These are phyloP conservation scores for Kwoniella sp. DNA, from an alignment of 768 basidiomycete genomes.

Conservation along the genomic window DNA sequence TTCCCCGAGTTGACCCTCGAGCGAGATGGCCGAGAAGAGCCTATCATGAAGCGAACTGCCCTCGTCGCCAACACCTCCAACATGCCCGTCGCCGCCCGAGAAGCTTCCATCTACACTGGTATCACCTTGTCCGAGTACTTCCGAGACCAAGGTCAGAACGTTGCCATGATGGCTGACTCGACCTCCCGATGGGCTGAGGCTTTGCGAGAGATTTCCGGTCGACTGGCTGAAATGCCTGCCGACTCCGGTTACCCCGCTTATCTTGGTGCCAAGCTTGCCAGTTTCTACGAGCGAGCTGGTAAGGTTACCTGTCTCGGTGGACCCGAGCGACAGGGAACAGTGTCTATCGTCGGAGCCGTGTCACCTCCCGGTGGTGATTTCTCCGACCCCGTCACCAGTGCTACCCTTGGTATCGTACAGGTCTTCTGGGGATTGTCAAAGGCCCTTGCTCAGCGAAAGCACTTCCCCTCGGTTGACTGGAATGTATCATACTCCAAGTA, in stretches of 20 bases:
- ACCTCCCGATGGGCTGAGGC: slow-evolving; percentile 99
- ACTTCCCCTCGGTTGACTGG: slow-evolving; percentile 99
- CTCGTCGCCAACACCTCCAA: slow-evolving; percentile 99
- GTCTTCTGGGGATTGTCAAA: slow-evolving; percentile 99
- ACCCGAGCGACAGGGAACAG: slow-evolving; percentile 83
- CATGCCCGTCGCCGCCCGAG: slow-evolving; percentile 99
- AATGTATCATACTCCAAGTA: slow-evolving; percentile 99
- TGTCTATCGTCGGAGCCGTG: slow-evolving; percentile 98
- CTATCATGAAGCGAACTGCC: slow-evolving; percentile 99
- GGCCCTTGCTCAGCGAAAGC: slow-evolving; percentile 93
- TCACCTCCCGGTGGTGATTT: slow-evolving; percentile 99
- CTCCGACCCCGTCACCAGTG: slow-evolving; percentile 96
- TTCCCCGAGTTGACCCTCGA: slow-evolving; percentile 91
- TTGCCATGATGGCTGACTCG: slow-evolving; percentile 99
- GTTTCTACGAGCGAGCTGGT: slow-evolving; percentile 98
- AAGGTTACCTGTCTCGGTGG: slow-evolving; percentile 91
- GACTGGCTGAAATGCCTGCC: slow-evolving; percentile 98
- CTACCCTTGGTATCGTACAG: slow-evolving; percentile 97
- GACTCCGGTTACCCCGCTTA: slow-evolving; percentile 99
- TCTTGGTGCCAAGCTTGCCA: slow-evolving; percentile 88
- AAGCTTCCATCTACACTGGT: slow-evolving; percentile 99
- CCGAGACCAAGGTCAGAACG: slow-evolving; percentile 97
- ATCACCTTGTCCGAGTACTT: slow-evolving; percentile 99
- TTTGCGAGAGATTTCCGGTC: slow-evolving; percentile 97
- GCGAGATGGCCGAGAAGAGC: slow-evolving; percentile 84